Evolutionary conservation across 371 early-diverging fungal genomes (phyloP).

Genomic region (Haplosporangium sp.): DNA sequence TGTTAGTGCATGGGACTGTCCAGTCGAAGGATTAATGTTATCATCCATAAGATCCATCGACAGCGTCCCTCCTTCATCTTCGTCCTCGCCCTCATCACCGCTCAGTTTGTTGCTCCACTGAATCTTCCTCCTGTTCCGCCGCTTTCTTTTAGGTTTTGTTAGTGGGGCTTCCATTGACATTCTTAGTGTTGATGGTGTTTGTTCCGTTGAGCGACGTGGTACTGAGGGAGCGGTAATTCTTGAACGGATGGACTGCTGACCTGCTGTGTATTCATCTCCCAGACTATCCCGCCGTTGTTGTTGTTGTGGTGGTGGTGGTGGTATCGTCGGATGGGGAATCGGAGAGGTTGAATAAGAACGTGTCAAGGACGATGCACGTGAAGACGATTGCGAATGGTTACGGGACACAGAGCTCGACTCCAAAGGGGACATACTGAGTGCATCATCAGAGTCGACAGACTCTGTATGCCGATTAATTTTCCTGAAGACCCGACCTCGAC

Average conservation of each 20-base stretch:
- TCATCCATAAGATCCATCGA: too few species aligned
- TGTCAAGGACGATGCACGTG: slow-evolving; percentile 19
- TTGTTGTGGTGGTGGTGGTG: neutral
- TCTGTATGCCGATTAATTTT: slow-evolving; percentile 6
- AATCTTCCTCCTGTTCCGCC: slow-evolving; percentile 23
- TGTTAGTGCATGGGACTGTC: neutral
- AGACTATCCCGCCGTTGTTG: neutral
- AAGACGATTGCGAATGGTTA: slow-evolving; percentile 20
- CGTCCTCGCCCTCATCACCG: slow-evolving; percentile 14
- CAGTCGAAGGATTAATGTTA: too few species aligned
- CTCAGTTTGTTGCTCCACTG: neutral
- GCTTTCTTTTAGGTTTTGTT: slow-evolving; percentile 15
- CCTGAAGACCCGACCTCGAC: slow-evolving; percentile 33
- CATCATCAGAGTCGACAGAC: slow-evolving; percentile 3
- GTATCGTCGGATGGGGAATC: neutral
- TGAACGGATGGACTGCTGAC: neutral
- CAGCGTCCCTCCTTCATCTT: too few species aligned
- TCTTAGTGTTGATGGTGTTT: neutral
- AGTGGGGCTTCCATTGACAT: neutral
- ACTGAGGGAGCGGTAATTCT: neutral
- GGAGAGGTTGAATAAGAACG: slow-evolving; percentile 12
- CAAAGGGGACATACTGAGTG: slow-evolving; percentile 12
- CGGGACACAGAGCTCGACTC: slow-evolving; percentile 9
- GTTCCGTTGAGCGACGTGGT: neutral
- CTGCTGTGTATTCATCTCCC: too few species aligned